Conservation (phyloP, 306 rosid species). For the Vigna angularis region DNA sequence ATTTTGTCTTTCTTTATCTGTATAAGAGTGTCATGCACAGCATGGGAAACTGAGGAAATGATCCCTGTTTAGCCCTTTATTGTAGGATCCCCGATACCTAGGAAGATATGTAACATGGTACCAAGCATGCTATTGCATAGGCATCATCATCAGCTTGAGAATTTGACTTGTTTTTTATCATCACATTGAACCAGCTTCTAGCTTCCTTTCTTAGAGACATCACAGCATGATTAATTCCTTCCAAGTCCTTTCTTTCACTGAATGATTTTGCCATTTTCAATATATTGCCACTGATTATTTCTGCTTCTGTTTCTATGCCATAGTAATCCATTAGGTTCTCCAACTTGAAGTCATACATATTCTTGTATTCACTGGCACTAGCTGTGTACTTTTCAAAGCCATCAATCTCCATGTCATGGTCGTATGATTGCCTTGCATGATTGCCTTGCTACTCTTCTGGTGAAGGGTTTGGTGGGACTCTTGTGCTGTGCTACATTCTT, state of each 20-base stretch:
- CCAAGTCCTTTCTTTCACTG: constrained; percentile 62
- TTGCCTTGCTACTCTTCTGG: constrained; percentile 54
- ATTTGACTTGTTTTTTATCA: constrained; percentile 47
- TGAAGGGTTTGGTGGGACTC: constrained; percentile 48
- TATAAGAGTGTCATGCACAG: constrained; percentile 69
- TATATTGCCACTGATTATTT: constrained; percentile 71
- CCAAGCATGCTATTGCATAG: constrained; percentile 80
- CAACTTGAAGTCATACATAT: constrained; percentile 70
- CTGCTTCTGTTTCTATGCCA: constrained; percentile 83
- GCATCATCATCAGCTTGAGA: constrained; percentile 36
- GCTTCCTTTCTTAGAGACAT: constrained; percentile 76
- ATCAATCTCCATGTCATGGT: constrained; percentile 72
- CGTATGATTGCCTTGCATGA: too few relatives aligned
- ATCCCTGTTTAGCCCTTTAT: constrained; percentile 58
- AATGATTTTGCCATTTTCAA: constrained; percentile 67
- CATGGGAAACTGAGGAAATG: constrained; percentile 77
- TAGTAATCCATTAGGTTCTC: constrained; percentile 74
- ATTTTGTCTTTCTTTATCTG: constrained; percentile 58
- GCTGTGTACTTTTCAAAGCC: constrained; percentile 57
- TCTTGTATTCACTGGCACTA: constrained; percentile 62
- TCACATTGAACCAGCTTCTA: constrained; percentile 70
- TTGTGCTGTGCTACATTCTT: constrained; percentile 47
- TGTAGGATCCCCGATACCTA: constrained; percentile 62
- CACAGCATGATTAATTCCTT: constrained; percentile 62
- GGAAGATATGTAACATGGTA: constrained; percentile 77